A percentile compares a stretch with the other conserved stretches of the same genome.
These are phyloP conservation scores for Yamadazyma atmosphaerica DNA, from an alignment of 1,139 yeast genomes.

Conservation along the genomic window DNA sequence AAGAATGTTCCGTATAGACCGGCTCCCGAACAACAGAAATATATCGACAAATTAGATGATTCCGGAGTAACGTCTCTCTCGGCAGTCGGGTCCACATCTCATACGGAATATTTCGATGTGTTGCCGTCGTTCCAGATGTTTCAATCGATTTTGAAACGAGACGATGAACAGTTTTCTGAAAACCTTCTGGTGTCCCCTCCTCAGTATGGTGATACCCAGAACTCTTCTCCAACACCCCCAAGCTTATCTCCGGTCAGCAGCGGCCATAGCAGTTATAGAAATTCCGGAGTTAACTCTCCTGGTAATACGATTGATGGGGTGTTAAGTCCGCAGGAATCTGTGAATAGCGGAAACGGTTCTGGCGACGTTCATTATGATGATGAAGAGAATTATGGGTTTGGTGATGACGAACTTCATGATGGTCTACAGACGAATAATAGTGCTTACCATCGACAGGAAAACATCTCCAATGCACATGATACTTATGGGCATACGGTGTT, in stretches of 20 bases:
- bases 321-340: constrained; percentile 14
- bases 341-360: neutral
- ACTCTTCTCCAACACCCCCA: constrained; percentile 30
- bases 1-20: constrained; percentile 37
- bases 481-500: constrained; percentile 44
- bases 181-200: constrained; percentile 41
- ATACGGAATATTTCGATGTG: constrained; percentile 52
- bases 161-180: constrained; percentile 44
- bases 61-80: constrained; percentile 21
- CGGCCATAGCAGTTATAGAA: neutral
- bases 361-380: constrained; percentile 11
- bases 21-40: constrained; percentile 34
- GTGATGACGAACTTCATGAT: constrained; percentile 21
- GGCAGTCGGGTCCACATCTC: constrained; percentile 29
- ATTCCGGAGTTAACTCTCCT: constrained; percentile 4
- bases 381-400: constrained; percentile 23
- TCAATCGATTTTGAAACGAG: constrained; percentile 52
- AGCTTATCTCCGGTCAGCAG: constrained; percentile 17
- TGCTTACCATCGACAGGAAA: constrained; percentile 5
- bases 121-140: constrained; percentile 67
- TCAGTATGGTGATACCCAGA: constrained; percentile 35
- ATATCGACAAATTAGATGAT: constrained; percentile 27
- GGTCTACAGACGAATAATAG: constrained; percentile 13
- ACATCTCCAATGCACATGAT: constrained; percentile 13
- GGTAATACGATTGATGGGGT: constrained; percentile 15